phyloP scores from a whole-genome alignment of 768 basidiomycete species.

The Hericium coralloides region DNA sequence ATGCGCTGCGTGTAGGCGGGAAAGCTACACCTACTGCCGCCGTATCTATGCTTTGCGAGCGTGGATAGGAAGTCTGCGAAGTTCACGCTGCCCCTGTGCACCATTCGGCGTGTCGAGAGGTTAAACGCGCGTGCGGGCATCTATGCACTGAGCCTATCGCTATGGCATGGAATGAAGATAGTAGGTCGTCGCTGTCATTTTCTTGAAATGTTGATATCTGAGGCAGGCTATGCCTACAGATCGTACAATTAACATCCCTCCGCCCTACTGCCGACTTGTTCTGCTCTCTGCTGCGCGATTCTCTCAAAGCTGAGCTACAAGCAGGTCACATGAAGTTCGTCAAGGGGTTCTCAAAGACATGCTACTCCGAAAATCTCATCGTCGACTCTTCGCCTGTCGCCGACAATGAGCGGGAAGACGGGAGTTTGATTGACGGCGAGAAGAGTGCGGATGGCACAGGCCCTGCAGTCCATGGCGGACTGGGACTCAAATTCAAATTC shows the following conservation, averaged over 20 bases:
- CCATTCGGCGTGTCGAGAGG: constrained; percentile 88
- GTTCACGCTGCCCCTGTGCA: constrained; percentile 86
- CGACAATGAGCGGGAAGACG: constrained; percentile 35
- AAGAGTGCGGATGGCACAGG: constrained; percentile 44
- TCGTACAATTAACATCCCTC: constrained; percentile 89
- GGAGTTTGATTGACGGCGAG: constrained; percentile 60
- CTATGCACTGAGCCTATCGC: constrained; percentile 89
- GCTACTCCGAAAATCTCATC: constrained; percentile 89
- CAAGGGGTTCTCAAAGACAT: constrained; percentile 83
- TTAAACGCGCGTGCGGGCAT: constrained; percentile 91
- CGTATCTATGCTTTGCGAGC: constrained; percentile 85
- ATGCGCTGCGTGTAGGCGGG: constrained; percentile 53
- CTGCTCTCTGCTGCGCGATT: constrained; percentile 80
- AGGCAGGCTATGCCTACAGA: constrained; percentile 31
- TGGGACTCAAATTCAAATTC: constrained; percentile 80
- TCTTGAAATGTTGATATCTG: neutral
- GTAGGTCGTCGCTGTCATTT: constrained; percentile 35
- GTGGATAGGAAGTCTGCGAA: constrained; percentile 88
- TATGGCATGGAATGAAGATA: constrained; percentile 92
- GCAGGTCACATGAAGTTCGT: constrained; percentile 90
- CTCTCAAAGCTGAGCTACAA: constrained; percentile 83
- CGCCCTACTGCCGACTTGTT: constrained; percentile 91
- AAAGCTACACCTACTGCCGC: constrained; percentile 79
- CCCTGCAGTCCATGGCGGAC: constrained; percentile 62
- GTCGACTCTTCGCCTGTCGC: constrained; percentile 36